These are phyloP conservation scores for Medicago truncatula DNA, from an alignment of 306 rosid species.

Conservation along the genomic window DNA sequence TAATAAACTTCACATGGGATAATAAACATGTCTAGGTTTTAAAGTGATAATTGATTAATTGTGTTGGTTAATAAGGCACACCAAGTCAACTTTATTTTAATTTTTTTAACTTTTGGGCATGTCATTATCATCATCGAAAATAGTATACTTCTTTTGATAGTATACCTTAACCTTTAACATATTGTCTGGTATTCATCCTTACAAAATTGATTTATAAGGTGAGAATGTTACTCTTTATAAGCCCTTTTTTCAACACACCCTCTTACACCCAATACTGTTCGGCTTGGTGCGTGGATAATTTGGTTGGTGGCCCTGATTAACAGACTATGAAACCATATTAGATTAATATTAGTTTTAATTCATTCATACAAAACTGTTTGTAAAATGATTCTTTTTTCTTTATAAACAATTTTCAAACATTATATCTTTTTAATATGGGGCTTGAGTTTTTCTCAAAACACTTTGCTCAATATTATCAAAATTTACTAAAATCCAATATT, in stretches of 20 bases:
- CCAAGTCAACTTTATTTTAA: neutral
- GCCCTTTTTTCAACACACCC: neutral
- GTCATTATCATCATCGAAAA: neutral
- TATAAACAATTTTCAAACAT: neutral
- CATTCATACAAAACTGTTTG: neutral
- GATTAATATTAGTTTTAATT: too few relatives aligned
- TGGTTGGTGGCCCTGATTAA: neutral
- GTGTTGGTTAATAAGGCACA: constrained; percentile 6
- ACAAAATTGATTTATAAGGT: too few relatives aligned
- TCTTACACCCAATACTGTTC: neutral
- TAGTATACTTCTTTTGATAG: neutral
- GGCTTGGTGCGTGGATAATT: neutral
- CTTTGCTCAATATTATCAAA: neutral
- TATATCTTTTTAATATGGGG: neutral
- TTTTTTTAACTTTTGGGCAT: neutral
- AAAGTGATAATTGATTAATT: constrained; percentile 25
- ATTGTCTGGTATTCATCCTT: too few relatives aligned
- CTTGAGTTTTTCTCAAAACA: neutral
- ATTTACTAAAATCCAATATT: neutral
- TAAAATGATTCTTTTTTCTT: too few relatives aligned
- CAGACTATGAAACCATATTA: too few relatives aligned
- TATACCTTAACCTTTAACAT: neutral
- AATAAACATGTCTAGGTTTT: constrained; percentile 19
- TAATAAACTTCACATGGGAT: constrained; percentile 35
- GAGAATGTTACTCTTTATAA: neutral